These are phyloP conservation scores for Lasiosphaeria ovina DNA, from an alignment of 495 filamentous ascomycete species.

Conservation along the genomic window DNA sequence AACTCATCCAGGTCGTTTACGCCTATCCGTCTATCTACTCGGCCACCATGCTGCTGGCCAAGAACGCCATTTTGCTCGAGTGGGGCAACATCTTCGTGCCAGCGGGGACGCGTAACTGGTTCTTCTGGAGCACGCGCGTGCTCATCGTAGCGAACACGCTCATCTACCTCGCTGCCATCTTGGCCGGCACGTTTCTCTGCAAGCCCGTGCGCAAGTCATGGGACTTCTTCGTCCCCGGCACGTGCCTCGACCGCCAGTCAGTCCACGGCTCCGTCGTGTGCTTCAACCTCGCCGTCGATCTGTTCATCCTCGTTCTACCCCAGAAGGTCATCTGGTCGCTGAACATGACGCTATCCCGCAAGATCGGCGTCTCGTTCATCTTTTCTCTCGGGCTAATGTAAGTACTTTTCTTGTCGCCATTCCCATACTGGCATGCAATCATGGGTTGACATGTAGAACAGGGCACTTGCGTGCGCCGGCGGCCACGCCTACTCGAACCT, in stretches of 20 bases:
- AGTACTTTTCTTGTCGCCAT: constrained; percentile 7
- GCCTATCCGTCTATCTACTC: constrained; percentile 26
- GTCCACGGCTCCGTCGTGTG: constrained; percentile 25
- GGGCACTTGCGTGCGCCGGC: background rate
- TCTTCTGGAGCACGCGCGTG: constrained; percentile 30
- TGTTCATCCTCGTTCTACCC: constrained; percentile 38
- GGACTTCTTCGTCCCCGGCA: constrained; percentile 22
- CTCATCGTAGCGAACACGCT: constrained; percentile 38
- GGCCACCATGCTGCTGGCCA: constrained; percentile 26
- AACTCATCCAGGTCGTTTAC: constrained; percentile 17
- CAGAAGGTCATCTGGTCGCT: constrained; percentile 39
- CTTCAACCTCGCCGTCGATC: constrained; percentile 35
- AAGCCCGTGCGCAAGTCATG: constrained; percentile 36
- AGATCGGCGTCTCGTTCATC: constrained; percentile 33
- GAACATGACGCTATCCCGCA: constrained; percentile 30
- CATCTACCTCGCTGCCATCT: constrained; percentile 39
- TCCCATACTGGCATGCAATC: too few relatives aligned
- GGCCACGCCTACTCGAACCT: constrained; percentile 13
- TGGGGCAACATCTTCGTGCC: constrained; percentile 37
- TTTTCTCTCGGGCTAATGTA: constrained; percentile 42
- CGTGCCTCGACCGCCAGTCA: constrained; percentile 29
- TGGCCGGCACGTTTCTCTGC: constrained; percentile 46
- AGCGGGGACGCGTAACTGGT: constrained; percentile 6
- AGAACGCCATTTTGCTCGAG: constrained; percentile 38
- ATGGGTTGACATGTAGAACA: background rate